Conservation (phyloP, 2,329 filamentous ascomycete species). For the Arthrobotrys musiformis region DNA sequence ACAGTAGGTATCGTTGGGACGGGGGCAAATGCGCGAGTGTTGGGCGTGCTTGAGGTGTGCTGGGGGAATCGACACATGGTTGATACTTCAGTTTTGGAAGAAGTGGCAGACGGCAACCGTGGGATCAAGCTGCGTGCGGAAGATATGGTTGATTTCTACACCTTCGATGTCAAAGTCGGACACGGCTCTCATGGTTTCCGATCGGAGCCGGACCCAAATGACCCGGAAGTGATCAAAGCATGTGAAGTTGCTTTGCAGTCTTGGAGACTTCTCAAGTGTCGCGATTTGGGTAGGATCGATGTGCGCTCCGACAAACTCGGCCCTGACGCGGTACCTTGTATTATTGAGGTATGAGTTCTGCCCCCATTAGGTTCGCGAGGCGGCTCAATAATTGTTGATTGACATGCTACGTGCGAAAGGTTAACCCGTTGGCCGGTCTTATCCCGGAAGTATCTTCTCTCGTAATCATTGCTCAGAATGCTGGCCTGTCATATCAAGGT, state of each 20-base stretch:
- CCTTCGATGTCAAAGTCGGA: neutral
- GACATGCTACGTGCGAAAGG: neutral
- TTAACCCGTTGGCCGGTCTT: neutral
- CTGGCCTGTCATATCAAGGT: conserved; percentile 7
- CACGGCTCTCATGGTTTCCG: neutral
- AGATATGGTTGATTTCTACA: conserved; percentile 21
- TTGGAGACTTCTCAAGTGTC: conserved; percentile 10
- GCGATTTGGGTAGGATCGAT: conserved; percentile 26
- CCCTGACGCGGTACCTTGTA: neutral
- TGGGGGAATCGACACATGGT: conserved; percentile 1
- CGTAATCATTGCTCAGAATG: conserved; percentile 4
- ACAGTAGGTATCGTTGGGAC: conserved; percentile 17
- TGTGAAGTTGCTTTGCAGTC: conserved; percentile 8
- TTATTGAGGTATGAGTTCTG: conserved; percentile 3
- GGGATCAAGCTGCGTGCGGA: neutral
- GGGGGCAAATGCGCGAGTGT: neutral
- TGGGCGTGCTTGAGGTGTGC: conserved; percentile 17
- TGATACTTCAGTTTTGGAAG: neutral
- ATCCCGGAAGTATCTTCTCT: neutral
- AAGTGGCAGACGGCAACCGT: neutral
- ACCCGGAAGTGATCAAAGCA: neutral
- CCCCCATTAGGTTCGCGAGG: neutral
- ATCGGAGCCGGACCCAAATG: conserved; percentile 8
- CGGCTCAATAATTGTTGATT: neutral
- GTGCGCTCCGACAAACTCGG: conserved; percentile 14